A percentile compares a stretch with the other conserved stretches of the same genome.
Conservation (phyloP, 2,329 filamentous ascomycete species). For the Talaromyces verruculosus region DNA sequence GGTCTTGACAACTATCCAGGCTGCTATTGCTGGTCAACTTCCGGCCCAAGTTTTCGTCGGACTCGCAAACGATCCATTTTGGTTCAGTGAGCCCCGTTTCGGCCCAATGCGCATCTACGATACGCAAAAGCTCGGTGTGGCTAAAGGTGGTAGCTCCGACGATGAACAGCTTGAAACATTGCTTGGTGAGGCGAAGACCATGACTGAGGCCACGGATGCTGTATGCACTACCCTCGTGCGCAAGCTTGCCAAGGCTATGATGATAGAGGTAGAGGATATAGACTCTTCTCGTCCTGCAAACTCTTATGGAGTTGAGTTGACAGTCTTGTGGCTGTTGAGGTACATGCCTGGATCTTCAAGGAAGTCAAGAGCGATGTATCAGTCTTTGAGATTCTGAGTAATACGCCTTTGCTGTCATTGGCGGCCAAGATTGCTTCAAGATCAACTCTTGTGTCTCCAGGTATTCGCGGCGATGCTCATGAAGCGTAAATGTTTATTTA, state of each 20-base stretch:
- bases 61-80: not conserved
- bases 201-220: not conserved
- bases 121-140: not conserved
- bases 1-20: not conserved
- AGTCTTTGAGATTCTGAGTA: constrained; percentile 46
- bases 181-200: not conserved
- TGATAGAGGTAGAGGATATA: constrained; percentile 12
- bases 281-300: constrained; percentile 2
- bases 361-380: constrained; percentile 47
- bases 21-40: not conserved
- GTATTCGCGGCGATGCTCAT: not conserved
- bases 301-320: constrained; percentile 29
- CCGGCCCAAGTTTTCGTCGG: not conserved
- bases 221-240: not conserved
- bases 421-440: not conserved
- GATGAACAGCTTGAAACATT: not conserved
- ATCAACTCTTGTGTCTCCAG: not conserved
- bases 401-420: not conserved
- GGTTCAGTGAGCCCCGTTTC: not conserved
- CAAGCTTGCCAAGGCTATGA: not conserved
- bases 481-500: not conserved
- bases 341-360: constrained; percentile 47
- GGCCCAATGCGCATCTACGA: not conserved
- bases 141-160: not conserved
- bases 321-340: constrained; percentile 20